A percentile compares a stretch with the other conserved stretches of the same genome.
These are phyloP conservation scores for Silene conica DNA, from an alignment of 148 eudicot species.

Conservation along the genomic window DNA sequence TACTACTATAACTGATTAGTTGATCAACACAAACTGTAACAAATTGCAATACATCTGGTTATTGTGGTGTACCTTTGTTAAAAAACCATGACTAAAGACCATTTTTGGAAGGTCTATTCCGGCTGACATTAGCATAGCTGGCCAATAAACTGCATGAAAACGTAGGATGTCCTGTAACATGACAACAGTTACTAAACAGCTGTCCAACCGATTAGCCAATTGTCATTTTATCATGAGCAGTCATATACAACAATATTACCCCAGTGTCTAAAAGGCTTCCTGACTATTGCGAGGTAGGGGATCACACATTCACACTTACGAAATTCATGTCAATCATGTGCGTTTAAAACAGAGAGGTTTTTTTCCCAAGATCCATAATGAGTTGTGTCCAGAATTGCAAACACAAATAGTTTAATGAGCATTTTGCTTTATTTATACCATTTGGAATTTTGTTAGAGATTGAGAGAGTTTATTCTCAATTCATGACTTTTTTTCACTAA, in stretches of 20 bases:
- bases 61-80: conserved; percentile 71
- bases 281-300: neutral
- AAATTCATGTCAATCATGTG: neutral
- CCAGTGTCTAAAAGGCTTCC: neutral
- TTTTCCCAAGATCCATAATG: neutral
- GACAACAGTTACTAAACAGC: neutral
- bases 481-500: neutral
- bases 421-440: neutral
- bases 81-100: conserved; percentile 99
- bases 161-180: conserved; percentile 87
- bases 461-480: neutral
- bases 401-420: neutral
- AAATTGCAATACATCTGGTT: conserved; percentile 2
- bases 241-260: conserved; percentile 4
- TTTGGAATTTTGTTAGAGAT: neutral
- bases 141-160: conserved; percentile 99
- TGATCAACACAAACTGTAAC: neutral
- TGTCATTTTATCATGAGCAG: conserved; percentile 1
- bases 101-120: conserved; percentile 74
- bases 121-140: conserved; percentile 99
- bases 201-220: conserved; percentile 4
- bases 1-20: neutral
- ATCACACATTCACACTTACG: neutral
- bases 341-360: neutral
- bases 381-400: neutral